A percentile compares a stretch with the other conserved stretches of the same genome.
Evolutionary conservation across 108 stramenopile species (phyloP).

Genomic region (Conticribra weissflogii): DNA sequence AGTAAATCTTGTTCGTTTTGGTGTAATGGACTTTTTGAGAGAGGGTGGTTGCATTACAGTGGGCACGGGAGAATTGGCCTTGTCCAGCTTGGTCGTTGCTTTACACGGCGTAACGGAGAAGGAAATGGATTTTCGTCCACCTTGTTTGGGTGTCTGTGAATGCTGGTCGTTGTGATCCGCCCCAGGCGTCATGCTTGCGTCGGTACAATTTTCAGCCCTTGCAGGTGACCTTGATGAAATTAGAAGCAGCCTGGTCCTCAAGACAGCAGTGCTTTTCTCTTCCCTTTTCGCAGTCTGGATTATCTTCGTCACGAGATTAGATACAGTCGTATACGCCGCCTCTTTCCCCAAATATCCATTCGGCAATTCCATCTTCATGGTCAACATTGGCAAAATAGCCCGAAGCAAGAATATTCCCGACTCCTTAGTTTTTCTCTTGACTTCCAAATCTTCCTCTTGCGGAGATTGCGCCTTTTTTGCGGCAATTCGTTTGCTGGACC

Average conservation of each 20-base stretch:
- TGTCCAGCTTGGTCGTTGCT: conserved; percentile 1
- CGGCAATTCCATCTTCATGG: conserved; percentile 62
- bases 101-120: conserved; percentile 24
- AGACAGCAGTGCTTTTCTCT: neutral
- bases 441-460: neutral
- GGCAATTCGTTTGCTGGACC: neutral
- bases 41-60: conserved; percentile 35
- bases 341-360: conserved; percentile 79
- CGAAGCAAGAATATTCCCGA: conserved; percentile 60
- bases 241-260: neutral
- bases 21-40: conserved; percentile 51
- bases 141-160: conserved; percentile 39
- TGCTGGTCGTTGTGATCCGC: neutral
- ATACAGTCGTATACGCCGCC: conserved; percentile 54
- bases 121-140: conserved; percentile 38
- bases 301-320: conserved; percentile 44
- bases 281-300: conserved; percentile 38
- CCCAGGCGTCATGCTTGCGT: too few species aligned
- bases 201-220: too few species aligned
- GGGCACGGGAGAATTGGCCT: neutral
- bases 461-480: conserved; percentile 3
- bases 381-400: conserved; percentile 58
- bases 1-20: conserved; percentile 16
- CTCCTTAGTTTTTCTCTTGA: conserved; percentile 45
- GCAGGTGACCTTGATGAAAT: neutral